Percentiles rank a stretch among this genome's conserved stretches.
Conservation (phyloP, 495 filamentous ascomycete genomes). For the Talaromyces wortmannii region DNA sequence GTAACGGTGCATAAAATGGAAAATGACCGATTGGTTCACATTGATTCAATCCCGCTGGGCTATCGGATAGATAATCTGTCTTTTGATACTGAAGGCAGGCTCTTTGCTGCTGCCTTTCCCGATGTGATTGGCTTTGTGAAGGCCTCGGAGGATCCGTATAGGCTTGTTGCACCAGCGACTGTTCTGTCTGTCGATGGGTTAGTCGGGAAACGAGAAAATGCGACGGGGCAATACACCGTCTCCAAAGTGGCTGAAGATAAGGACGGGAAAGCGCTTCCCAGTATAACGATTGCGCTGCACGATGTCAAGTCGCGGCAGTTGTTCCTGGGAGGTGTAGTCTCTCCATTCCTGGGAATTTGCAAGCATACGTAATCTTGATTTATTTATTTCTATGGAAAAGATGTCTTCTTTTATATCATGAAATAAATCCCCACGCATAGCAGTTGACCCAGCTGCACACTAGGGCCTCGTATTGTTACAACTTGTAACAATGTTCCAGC, state of each 20-base stretch:
- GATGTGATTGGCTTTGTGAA: conserved; percentile 11
- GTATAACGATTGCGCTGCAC: conserved; percentile 6
- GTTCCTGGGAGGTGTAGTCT: conserved; percentile 6
- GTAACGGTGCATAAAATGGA: conserved; percentile 19
- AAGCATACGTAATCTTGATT: neutral
- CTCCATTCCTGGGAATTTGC: conserved; percentile 8
- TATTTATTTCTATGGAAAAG: no score
- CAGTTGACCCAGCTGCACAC: no score
- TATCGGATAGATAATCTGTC: conserved; percentile 31
- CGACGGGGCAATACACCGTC: neutral
- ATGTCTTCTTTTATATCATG: no score
- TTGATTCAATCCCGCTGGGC: conserved; percentile 18
- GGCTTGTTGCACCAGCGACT: conserved; percentile 6
- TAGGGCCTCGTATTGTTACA: no score
- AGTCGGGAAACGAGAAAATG: neutral
- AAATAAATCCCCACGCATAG: no score
- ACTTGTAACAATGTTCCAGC: no score
- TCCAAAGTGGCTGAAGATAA: conserved; percentile 7
- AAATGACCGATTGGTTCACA: conserved; percentile 9
- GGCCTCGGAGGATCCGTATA: conserved; percentile 3
- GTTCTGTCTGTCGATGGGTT: conserved; percentile 4
- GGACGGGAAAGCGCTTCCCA: conserved; percentile 3
- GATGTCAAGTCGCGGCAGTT: conserved; percentile 1
- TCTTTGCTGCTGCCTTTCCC: conserved; percentile 24
- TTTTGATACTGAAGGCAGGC: conserved; percentile 25